phyloP scores from a whole-genome alignment of 78 protist genomes.

The Speleostelium caveatum region DNA sequence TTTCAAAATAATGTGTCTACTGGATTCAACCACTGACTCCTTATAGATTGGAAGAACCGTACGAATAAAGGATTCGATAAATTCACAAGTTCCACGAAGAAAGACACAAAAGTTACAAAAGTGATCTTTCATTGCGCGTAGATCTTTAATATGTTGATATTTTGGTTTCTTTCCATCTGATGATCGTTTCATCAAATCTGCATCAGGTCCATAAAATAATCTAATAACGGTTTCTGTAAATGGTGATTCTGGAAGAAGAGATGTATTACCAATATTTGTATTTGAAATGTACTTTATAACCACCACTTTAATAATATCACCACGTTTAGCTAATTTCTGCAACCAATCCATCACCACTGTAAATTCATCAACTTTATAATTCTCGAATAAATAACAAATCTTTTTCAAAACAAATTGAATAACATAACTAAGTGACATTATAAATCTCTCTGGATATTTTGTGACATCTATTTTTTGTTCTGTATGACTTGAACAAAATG shows the following conservation, averaged over 20 bases:
- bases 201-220: slow-evolving; percentile 34
- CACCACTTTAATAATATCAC: slow-evolving; percentile 50
- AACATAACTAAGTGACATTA: slow-evolving; percentile 19
- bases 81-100: slow-evolving; percentile 56
- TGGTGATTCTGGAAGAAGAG: slow-evolving; percentile 43
- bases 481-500: slow-evolving; percentile 54
- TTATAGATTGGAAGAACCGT: slow-evolving; percentile 61
- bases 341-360: slow-evolving; percentile 58
- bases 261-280: slow-evolving; percentile 50
- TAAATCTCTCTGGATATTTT: slow-evolving; percentile 67
- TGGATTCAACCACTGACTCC: slow-evolving; percentile 26
- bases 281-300: slow-evolving; percentile 58
- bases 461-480: slow-evolving; percentile 52
- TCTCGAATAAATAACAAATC: slow-evolving; percentile 38
- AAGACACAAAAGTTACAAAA: slow-evolving; percentile 63
- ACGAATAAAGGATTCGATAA: slow-evolving; percentile 17
- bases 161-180: neutral
- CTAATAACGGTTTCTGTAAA: slow-evolving; percentile 26
- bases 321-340: slow-evolving; percentile 47
- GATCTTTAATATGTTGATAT: neutral
- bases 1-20: slow-evolving; percentile 19
- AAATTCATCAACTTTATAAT: neutral
- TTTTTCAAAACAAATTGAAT: slow-evolving; percentile 45
- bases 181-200: slow-evolving; percentile 2
- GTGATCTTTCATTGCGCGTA: neutral